Percentiles rank a stretch among this genome's conserved stretches.
Evolutionary conservation across 192 early-diverging fungal species (phyloP).

Genomic region (Coemansia sp.): DNA sequence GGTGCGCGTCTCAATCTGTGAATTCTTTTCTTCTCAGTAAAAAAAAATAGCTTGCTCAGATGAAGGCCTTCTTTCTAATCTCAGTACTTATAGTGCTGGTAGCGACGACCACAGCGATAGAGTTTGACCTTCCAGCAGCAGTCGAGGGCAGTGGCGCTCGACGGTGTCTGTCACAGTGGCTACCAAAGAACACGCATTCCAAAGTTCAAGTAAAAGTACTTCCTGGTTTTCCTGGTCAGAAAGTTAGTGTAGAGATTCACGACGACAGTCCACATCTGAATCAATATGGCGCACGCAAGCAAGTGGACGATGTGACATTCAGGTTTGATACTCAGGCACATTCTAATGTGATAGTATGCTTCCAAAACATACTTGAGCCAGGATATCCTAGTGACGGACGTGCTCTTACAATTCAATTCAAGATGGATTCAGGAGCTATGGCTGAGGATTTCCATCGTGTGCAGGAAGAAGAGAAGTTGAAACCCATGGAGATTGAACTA

Average conservation of each 20-base stretch:
- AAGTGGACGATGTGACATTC: conserved; percentile 62
- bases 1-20: not conserved
- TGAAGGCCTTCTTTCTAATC: conserved; percentile 20
- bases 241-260: conserved; percentile 60
- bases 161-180: conserved; percentile 79
- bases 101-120: conserved; percentile 57
- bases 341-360: conserved; percentile 81
- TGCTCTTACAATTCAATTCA: conserved; percentile 67
- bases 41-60: conserved; percentile 1
- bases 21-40: not conserved
- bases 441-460: conserved; percentile 72
- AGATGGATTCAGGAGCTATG: conserved; percentile 82
- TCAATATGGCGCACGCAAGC: conserved; percentile 67
- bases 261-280: conserved; percentile 72
- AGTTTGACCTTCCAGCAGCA: conserved; percentile 75
- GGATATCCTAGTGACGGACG: conserved; percentile 54
- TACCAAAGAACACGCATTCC: conserved; percentile 67
- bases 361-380: conserved; percentile 68
- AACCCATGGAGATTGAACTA: conserved; percentile 87
- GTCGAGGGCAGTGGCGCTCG: conserved; percentile 39
- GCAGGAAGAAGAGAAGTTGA: conserved; percentile 74
- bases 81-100: conserved; percentile 14
- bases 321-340: conserved; percentile 86
- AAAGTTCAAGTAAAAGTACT: conserved; percentile 67
- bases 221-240: conserved; percentile 68